Percentiles rank a stretch among this genome's conserved stretches.
Conservation (phyloP, 768 basidiomycete genomes). For the Leccinum variicolor region DNA sequence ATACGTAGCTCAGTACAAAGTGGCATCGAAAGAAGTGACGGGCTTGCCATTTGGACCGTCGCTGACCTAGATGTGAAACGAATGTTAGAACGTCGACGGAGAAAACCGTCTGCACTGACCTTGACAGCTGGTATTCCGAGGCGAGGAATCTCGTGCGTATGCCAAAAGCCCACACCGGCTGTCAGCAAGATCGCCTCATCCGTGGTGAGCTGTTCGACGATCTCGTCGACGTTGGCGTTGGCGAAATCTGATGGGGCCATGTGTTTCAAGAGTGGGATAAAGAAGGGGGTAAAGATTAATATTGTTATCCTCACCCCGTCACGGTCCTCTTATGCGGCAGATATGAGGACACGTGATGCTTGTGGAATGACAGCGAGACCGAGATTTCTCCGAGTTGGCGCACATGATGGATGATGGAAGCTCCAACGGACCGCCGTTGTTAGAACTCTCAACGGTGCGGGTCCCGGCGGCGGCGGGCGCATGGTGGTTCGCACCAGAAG, state of each 20-base stretch:
- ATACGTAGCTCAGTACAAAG: background rate
- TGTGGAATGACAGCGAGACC: conserved; percentile 1
- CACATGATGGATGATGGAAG: background rate
- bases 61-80: conserved; percentile 48
- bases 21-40: background rate
- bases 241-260: conserved; percentile 75
- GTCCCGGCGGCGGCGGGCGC: background rate
- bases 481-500: background rate
- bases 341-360: conserved; percentile 18
- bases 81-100: conserved; percentile 13
- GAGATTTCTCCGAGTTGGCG: conserved; percentile 12
- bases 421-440: background rate
- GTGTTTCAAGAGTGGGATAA: background rate
- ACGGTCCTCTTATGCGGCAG: conserved; percentile 2
- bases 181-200: conserved; percentile 73
- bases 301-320: background rate
- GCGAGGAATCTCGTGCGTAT: conserved; percentile 61
- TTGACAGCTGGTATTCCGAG: conserved; percentile 72
- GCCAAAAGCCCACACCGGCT: conserved; percentile 77
- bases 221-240: conserved; percentile 54
- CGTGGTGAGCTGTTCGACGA: conserved; percentile 63
- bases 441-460: background rate
- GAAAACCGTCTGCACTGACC: conserved; percentile 22
- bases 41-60: conserved; percentile 73
- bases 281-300: background rate